These are phyloP conservation scores for Stylosanthes scabra DNA, from an alignment of 331 rosid species.

Conservation along the genomic window DNA sequence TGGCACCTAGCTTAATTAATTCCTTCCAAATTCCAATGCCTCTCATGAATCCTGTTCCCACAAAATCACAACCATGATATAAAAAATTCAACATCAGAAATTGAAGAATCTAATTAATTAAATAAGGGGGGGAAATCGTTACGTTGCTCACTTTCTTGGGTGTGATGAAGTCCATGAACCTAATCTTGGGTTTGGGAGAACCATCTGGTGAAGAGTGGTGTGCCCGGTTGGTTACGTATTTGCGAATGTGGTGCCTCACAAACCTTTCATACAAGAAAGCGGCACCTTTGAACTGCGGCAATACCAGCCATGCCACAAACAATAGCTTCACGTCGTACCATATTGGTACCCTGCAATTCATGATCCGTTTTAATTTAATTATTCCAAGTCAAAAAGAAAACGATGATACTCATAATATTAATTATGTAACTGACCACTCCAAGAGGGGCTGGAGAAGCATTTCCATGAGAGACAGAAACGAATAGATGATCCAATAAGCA, in stretches of 20 bases:
- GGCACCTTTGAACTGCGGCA: constrained; percentile 91
- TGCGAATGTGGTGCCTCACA: constrained; percentile 63
- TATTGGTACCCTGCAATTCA: constrained; percentile 69
- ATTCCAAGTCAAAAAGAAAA: background rate
- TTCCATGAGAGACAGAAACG: constrained; percentile 82
- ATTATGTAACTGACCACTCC: constrained; percentile 57
- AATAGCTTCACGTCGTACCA: constrained; percentile 78
- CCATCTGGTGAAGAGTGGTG: constrained; percentile 27
- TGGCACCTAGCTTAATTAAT: background rate
- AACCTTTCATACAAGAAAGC: constrained; percentile 79
- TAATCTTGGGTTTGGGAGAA: constrained; percentile 45
- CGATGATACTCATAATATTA: too few relatives aligned
- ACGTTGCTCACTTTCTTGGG: constrained; percentile 57
- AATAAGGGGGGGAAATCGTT: background rate
- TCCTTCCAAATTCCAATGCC: constrained; percentile 33
- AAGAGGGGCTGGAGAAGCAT: constrained; percentile 69
- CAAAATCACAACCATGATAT: constrained; percentile 1
- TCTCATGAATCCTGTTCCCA: constrained; percentile 45
- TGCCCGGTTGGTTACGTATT: constrained; percentile 23
- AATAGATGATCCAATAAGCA: constrained; percentile 93
- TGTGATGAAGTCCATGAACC: constrained; percentile 48
- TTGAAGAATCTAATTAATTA: background rate
- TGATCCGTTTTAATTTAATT: background rate
- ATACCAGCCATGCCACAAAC: constrained; percentile 82
- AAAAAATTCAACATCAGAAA: background rate